Evolutionary conservation across 1,284 basidiomycete genomes (phyloP), one percentile per base, ranked within the genome.

Genomic region (Blastosporella zonata): DNA sequence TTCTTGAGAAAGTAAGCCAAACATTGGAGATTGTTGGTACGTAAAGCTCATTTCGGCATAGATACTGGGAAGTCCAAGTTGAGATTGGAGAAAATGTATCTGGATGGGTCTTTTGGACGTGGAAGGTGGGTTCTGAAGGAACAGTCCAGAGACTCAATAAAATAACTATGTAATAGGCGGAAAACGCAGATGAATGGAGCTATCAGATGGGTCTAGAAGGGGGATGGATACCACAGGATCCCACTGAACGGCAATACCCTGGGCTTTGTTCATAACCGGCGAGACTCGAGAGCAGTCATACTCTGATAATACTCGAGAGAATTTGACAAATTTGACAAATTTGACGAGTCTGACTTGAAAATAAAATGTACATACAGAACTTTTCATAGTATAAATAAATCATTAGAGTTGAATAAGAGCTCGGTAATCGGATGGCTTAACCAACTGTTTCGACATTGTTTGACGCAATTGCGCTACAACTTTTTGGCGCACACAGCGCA

Each of bases 61-160:
- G 81, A 58, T 87, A 88, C 66, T 94, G 82, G 77, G 90, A 93
- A 63, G 83, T 82, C 2, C 91, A 94, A 65, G 75, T 80, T 25
- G 73, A 78, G 41, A 72, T 83, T 44, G 82, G 81, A 3, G 84
- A 87, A 65, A 70, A 67, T 15, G 71, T 81, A 6, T 77, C 81
- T 44, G 88, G 89, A n/a, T 91, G 87, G 87, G 72, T 87, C n/a
- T 87, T 77, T 62, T 90, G 88, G 88, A 81, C 87, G 9, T 90
- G 87, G 87, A 89, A 89, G 78, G 84, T 53, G 29, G 27, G 38
- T 23, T 13, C 8, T 38, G 7, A 6, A 18, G 17, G 12, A 2
- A 23, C 25, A 21, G 21, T 22, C 1, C 2, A n/a, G n/a, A 37
- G 20, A 13, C 18, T 20, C 36, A 17, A 12, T n/a, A 3, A 28